Evolutionary conservation across 495 filamentous ascomycete species (phyloP), one percentile per base, ranked within the genome.

Genomic region (Sphaerosporella brunnea): DNA sequence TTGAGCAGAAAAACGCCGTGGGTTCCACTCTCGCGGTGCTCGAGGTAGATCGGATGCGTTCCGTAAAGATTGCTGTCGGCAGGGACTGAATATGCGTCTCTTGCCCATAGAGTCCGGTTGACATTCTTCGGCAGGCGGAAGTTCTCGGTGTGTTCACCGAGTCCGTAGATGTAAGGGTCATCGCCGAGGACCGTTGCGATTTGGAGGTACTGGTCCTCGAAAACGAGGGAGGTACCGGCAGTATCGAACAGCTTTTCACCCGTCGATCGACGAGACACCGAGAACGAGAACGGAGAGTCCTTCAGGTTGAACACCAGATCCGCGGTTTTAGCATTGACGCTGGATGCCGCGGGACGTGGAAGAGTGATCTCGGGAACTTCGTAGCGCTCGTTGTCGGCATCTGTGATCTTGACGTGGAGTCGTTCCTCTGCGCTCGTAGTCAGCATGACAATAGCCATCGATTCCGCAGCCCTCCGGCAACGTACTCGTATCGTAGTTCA

Each of bases 1-100:
- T 84, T 87, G 51, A 86, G 63, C 41, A 90, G 66, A 63, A 93
- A 82, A 18, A 90, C 84, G 34, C 79, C 85, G 59, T 92, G 84
- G 2, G 82, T 80, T 13, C 79, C 78, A 10, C 68, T 62, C 16
- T 63, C 63, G 8, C 85, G 74, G 58, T 84, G 79, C 50, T 92
- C 85, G 52, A 80, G 78, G 64, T 93, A 93, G 10, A 93, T 68
- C 0, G 85, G 85, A 54, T 93, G 85, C 51, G 72, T 76, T 4
- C 84, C 82, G 53, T 93, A 93, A 18, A 90, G 61, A 57, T 93
- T 93, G n/a, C 71, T 68, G 44, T 79, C 73, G 7, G 73, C 62
- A 7, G 73, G 74, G 48, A 82, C 70, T 2, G 65, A 66, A 53
- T 80, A 85, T 0, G 81, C 62, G 63, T 90, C 84, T 40, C 82